Evolutionary conservation across 345 rosid species (phyloP), one percentile per base, ranked within the genome.

Genomic region (Brassica rapa): DNA sequence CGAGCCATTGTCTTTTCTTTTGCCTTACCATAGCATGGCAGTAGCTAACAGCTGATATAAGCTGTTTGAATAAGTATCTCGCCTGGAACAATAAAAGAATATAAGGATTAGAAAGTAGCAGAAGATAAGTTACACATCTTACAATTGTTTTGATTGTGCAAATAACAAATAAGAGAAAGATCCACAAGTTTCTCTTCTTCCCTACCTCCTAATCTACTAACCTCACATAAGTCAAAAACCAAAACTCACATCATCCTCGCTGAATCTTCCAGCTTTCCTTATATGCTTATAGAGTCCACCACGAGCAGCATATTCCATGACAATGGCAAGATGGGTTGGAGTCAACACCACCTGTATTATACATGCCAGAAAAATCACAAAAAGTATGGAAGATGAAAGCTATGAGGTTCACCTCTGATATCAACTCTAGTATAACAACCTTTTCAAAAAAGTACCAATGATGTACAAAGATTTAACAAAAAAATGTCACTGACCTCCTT

Each of bases 301-400:
- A 68, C 88, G 87, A 39, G 89, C 91, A 41, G 93, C 93, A 82
- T 89, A 89, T 75, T 89, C 93, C 93, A 89, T 89, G 46, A 86
- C 89, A 77, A 89, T 89, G 6, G 93, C 90, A 57, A 89, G 82
- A 82, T 89, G 93, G 2, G 89, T 87, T 5, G 88, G 88, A 16
- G 93, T 89, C 86, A 86, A 77, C 59, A 89, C 88, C 79, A 87
- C 89, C 89, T 89, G 30, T 35, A 35, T 8, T n/a, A n/a, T n/a
- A n/a, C n/a, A n/a, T n/a, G 21, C 21, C 21, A 19, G 21, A 19
- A 19, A 19, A 19, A 19, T 1, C 21, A 0, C 21, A 0, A 19
- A 19, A 19, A 19, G 21, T 19, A 19, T 8, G 46, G 46, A 39
- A 8, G 46, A 39, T 39, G 1, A 9, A 75, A 21, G 9, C 23